Evolutionary conservation across 2,329 filamentous ascomycete species (phyloP).

Genomic region (Clarireedia paspali): DNA sequence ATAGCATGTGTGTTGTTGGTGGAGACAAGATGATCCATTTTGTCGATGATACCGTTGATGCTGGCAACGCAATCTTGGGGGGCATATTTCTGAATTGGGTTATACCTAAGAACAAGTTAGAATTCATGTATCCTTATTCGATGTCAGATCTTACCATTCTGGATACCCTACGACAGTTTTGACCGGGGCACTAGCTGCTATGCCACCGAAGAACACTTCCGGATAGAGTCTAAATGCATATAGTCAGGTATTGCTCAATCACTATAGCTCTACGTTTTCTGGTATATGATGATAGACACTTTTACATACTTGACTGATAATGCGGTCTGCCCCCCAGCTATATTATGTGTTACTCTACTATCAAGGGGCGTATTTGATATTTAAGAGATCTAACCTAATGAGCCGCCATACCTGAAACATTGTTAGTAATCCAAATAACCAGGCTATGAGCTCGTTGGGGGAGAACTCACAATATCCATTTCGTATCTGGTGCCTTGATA

Average conservation of each 20-base stretch:
- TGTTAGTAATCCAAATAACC: not conserved
- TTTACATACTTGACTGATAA: constrained; percentile 34
- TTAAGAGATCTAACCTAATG: not conserved
- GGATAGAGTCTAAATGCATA: constrained; percentile 29
- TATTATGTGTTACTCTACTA: constrained; percentile 15
- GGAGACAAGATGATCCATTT: constrained; percentile 39
- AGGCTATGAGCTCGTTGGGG: not conserved
- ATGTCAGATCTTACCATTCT: constrained; percentile 33
- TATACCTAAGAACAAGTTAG: constrained; percentile 24
- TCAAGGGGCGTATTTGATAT: no score
- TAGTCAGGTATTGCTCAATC: not conserved
- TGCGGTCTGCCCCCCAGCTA: constrained; percentile 37
- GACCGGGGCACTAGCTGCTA: constrained; percentile 39
- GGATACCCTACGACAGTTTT: constrained; percentile 37
- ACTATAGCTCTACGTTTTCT: not conserved
- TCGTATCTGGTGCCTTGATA: constrained; percentile 37
- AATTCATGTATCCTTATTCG: not conserved
- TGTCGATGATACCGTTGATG: constrained; percentile 41
- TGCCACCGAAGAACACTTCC: constrained; percentile 40
- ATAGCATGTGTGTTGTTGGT: constrained; percentile 36
- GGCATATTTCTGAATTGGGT: constrained; percentile 40
- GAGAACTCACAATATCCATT: constrained; percentile 38
- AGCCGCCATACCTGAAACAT: not conserved
- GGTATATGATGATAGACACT: no score
- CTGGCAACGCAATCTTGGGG: constrained; percentile 42